Evolutionary conservation across 2,329 filamentous ascomycete species (phyloP).

Genomic region (Sordariomycetes sp.): DNA sequence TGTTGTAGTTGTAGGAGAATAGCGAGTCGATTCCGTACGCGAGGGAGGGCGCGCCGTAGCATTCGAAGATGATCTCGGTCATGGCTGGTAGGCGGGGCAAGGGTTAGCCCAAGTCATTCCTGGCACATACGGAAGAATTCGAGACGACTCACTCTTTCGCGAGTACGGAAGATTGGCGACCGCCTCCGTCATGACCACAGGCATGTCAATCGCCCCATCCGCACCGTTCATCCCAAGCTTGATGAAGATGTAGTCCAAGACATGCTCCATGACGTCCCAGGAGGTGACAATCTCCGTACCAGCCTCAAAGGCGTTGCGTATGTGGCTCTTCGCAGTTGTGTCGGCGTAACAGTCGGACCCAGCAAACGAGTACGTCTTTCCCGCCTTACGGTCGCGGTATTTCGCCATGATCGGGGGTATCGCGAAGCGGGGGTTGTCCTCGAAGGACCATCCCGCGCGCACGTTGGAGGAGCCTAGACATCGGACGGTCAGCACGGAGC

Average conservation of each 20-base stretch:
- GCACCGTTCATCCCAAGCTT: constrained; percentile 77
- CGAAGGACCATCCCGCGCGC: constrained; percentile 93
- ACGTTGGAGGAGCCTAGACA: constrained; percentile 67
- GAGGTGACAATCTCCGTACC: constrained; percentile 88
- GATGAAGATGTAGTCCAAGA: constrained; percentile 87
- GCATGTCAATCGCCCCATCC: constrained; percentile 65
- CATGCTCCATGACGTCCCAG: constrained; percentile 94
- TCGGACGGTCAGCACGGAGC: background rate
- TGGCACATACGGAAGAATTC: background rate
- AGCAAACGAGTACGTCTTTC: constrained; percentile 83
- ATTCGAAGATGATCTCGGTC: constrained; percentile 96
- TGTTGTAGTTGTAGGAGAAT: constrained; percentile 90
- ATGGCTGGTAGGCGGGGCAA: constrained; percentile 51
- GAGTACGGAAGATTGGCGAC: constrained; percentile 85
- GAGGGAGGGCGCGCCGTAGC: constrained; percentile 79
- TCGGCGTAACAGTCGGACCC: constrained; percentile 90
- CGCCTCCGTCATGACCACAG: constrained; percentile 90
- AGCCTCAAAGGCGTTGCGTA: constrained; percentile 81
- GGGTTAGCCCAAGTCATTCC: background rate
- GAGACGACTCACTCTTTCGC: constrained; percentile 55
- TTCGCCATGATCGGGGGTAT: constrained; percentile 87
- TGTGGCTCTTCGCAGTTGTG: constrained; percentile 80
- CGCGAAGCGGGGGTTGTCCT: constrained; percentile 63
- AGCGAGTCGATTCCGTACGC: constrained; percentile 93
- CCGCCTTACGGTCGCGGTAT: constrained; percentile 87